A percentile compares a stretch with the other conserved stretches of the same genome.
These are phyloP conservation scores for Mycosarcoma mackinlayi DNA, from an alignment of 1,284 basidiomycete genomes.

Conservation along the genomic window DNA sequence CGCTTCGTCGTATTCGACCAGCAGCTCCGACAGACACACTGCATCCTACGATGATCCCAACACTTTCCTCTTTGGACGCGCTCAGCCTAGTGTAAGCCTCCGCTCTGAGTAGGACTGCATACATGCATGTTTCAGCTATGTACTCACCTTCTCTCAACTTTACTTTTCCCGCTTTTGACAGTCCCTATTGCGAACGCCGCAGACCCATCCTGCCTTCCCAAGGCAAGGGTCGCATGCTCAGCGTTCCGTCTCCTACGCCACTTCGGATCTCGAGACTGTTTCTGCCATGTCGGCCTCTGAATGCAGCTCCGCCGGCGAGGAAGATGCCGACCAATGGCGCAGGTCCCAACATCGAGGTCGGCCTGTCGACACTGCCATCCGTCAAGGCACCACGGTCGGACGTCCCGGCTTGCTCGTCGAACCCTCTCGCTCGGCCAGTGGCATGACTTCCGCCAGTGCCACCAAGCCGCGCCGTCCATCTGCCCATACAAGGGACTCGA, in stretches of 20 bases:
- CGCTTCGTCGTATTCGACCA: conserved; percentile 21
- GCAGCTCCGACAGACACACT: conserved; percentile 16
- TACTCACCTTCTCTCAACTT: background rate
- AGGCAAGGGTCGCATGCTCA: conserved; percentile 43
- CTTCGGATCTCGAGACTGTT: conserved; percentile 56
- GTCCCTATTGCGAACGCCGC: conserved; percentile 22
- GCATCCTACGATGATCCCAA: conserved; percentile 32
- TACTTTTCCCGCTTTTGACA: background rate
- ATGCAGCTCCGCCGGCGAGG: conserved; percentile 56
- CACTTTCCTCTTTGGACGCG: conserved; percentile 32
- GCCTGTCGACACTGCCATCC: conserved; percentile 23
- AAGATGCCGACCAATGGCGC: conserved; percentile 40
- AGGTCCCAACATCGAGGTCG: conserved; percentile 29
- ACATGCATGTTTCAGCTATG: background rate
- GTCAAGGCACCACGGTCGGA: conserved; percentile 33
- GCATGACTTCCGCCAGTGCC: conserved; percentile 17
- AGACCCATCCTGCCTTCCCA: conserved; percentile 24
- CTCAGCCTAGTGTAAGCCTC: conserved; percentile 31
- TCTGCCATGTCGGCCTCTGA: conserved; percentile 56
- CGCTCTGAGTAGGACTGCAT: background rate
- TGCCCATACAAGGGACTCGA: conserved; percentile 28
- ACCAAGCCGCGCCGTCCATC: conserved; percentile 34
- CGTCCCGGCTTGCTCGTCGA: conserved; percentile 36
- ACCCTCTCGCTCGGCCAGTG: conserved; percentile 32
- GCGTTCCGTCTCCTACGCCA: conserved; percentile 53